phyloP scores from a whole-genome alignment of 352 stramenopile genomes.

The Globisporangium radiosum region DNA sequence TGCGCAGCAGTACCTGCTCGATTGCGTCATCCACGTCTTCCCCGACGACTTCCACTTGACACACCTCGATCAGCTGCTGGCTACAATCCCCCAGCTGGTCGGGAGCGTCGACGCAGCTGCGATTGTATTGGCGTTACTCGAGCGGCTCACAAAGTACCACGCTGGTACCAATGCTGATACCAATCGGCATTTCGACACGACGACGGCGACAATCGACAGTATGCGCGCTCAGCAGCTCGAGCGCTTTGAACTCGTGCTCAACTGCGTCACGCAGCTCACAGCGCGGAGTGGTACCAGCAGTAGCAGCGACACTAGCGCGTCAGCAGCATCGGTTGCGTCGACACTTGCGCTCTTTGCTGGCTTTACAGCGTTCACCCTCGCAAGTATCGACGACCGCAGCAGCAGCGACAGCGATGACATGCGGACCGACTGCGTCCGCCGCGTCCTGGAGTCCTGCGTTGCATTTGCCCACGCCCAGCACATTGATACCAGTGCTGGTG shows the following conservation, averaged over 20 bases:
- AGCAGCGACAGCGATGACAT: too few relatives aligned
- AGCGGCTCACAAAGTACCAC: conserved; percentile 91
- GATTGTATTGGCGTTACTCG: conserved; percentile 92
- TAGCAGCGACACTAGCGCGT: too few relatives aligned
- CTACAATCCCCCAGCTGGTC: conserved; percentile 79
- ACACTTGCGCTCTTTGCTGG: conserved; percentile 28
- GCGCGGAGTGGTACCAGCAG: too few relatives aligned
- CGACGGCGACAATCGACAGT: neutral
- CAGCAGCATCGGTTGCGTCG: too few relatives aligned
- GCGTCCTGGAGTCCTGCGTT: neutral
- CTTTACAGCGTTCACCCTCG: conserved; percentile 46
- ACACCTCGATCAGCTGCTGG: conserved; percentile 90
- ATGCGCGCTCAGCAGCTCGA: too few relatives aligned
- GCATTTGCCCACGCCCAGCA: too few relatives aligned
- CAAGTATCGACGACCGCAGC: conserved; percentile 15
- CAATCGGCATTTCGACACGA: conserved; percentile 10
- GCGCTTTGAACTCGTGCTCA: too few relatives aligned
- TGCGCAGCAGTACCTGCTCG: conserved; percentile 97
- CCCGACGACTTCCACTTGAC: conserved; percentile 97
- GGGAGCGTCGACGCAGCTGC: conserved; percentile 88
- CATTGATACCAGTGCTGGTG: too few relatives aligned
- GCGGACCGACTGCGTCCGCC: conserved; percentile 13
- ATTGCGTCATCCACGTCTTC: conserved; percentile 98
- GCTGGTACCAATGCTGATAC: conserved; percentile 20
- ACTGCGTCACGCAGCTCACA: too few relatives aligned